Evolutionary conservation across 2,329 filamentous ascomycete genomes (phyloP).

Genomic region (Apiospora pterosperma): DNA sequence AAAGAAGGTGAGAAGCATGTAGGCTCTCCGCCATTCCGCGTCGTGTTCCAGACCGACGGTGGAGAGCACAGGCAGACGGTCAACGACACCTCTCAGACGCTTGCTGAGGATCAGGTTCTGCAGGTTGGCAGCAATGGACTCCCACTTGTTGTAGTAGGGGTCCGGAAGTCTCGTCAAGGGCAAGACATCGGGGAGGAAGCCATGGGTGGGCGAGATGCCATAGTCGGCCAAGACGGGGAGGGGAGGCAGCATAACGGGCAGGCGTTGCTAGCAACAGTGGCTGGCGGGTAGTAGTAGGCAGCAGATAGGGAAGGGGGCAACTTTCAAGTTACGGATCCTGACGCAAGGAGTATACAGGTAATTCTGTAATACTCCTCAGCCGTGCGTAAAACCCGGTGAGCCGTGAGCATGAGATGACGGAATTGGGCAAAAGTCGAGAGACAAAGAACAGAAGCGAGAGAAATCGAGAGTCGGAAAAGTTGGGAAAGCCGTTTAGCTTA

Average conservation of each 20-base stretch:
- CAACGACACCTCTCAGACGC: slow-evolving; percentile 74
- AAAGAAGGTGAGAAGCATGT: slow-evolving; percentile 64
- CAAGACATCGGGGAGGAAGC: slow-evolving; percentile 80
- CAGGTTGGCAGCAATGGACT: slow-evolving; percentile 78
- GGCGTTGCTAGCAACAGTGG: background rate
- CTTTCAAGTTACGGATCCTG: slow-evolving; percentile 39
- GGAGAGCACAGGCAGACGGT: slow-evolving; percentile 78
- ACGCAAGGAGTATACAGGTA: slow-evolving; percentile 64
- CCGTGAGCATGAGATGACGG: slow-evolving; percentile 31
- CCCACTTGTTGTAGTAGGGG: slow-evolving; percentile 94
- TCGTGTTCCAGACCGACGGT: slow-evolving; percentile 78
- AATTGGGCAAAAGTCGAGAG: background rate
- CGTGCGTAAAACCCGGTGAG: slow-evolving; percentile 40
- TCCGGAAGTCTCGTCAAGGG: slow-evolving; percentile 81
- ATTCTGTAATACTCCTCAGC: slow-evolving; percentile 61
- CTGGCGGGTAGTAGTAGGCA: background rate
- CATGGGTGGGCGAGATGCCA: slow-evolving; percentile 72
- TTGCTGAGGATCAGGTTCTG: slow-evolving; percentile 84
- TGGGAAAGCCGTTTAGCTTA: background rate
- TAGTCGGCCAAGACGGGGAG: slow-evolving; percentile 70
- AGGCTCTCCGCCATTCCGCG: slow-evolving; percentile 83
- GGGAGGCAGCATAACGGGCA: slow-evolving; percentile 50
- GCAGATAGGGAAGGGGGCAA: slow-evolving; percentile 10
- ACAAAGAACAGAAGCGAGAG: background rate
- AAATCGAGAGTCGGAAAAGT: background rate